A percentile compares a stretch with the other conserved stretches of the same genome.
These are phyloP conservation scores for Incumbomyces lentus DNA, from an alignment of 2,329 filamentous ascomycete genomes.

Conservation along the genomic window DNA sequence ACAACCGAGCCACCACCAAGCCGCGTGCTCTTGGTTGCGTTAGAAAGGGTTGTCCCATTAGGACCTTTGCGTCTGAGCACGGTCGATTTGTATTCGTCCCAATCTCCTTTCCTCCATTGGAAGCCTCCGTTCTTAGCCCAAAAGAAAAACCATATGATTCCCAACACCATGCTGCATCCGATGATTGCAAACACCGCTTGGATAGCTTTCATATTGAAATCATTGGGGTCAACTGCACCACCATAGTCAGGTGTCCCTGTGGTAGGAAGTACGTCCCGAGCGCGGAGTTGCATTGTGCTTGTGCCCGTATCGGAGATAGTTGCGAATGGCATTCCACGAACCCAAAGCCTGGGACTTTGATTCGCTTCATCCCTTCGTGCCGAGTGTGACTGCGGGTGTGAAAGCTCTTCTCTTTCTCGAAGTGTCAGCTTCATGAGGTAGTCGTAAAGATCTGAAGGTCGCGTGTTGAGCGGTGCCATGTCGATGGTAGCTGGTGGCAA, in stretches of 20 bases:
- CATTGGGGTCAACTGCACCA: constrained; percentile 31
- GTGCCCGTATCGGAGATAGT: not conserved
- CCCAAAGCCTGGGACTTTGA: not conserved
- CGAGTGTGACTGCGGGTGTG: constrained; percentile 2
- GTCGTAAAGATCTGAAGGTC: not conserved
- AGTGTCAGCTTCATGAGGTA: constrained; percentile 4
- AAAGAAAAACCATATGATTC: constrained; percentile 94
- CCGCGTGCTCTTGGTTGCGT: constrained; percentile 70
- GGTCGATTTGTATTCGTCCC: constrained; percentile 97
- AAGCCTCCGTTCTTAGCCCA: constrained; percentile 96
- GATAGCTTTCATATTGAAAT: constrained; percentile 50
- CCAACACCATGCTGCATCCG: constrained; percentile 62
- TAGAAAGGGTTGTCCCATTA: constrained; percentile 74
- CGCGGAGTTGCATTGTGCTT: constrained; percentile 15
- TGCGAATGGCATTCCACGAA: not conserved
- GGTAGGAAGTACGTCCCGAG: constrained; percentile 21
- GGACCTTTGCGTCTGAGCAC: constrained; percentile 81
- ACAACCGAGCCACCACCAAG: constrained; percentile 78
- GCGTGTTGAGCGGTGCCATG: constrained; percentile 2
- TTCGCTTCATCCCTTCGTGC: not conserved
- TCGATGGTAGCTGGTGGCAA: not conserved
- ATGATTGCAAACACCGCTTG: constrained; percentile 81
- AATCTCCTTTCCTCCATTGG: constrained; percentile 72
- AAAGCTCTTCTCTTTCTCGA: constrained; percentile 2
- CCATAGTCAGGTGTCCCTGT: constrained; percentile 17